Base-by-base conservation (phyloP, 2,329 filamentous ascomycete genomes). In the Xylaria hypoxylon region DNA sequence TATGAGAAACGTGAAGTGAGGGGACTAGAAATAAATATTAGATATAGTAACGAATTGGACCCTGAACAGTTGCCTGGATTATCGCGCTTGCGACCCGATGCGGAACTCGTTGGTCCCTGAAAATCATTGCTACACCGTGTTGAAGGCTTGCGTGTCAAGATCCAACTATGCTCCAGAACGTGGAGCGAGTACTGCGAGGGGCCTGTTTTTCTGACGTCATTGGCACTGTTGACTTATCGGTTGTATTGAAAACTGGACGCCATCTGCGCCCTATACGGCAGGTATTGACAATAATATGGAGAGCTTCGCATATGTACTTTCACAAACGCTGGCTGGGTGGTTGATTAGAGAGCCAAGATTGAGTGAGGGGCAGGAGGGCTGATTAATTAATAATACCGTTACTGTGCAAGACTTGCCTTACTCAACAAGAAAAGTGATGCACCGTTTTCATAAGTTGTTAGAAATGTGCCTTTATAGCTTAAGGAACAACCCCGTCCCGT, bases 201-300 rank as follows among this genome's bases (percentile, higher is more conserved):
- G 55, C 22, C 28, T 19, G 19, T 35, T 35, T 38, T 38, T 70
- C 71, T 77, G 75, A 75, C 76, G 74, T 77, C 75, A 76, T 71
- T 50, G 55, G 64, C 65, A 65, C 73, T 70, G 71, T 69, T 73
- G 56, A 71, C 59, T 57, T 47, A 40, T 42, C 47, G 42, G 70
- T 51, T 45, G 50, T 17, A 68, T 44, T 57, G 62, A 74, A 75
- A 75, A 72, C 62, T 73, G 74, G 73, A 71, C 66, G 70, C 64
- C 8, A 51, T 15, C 53, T 65, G 65, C 52, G 53, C 38, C 50
- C n/a, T 45, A 42, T 24, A 22, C 11, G 22, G 59, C 38, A 63
- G 26, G 47, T 42, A 24, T 66, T 35, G 42, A 19, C 53, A 61
- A 31, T 62, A 55, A 59, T 64, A 62, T 62, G 52, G 57, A 63